Evolutionary conservation across 2,329 filamentous ascomycete species (phyloP).

Genomic region (Xylariales sp.): DNA sequence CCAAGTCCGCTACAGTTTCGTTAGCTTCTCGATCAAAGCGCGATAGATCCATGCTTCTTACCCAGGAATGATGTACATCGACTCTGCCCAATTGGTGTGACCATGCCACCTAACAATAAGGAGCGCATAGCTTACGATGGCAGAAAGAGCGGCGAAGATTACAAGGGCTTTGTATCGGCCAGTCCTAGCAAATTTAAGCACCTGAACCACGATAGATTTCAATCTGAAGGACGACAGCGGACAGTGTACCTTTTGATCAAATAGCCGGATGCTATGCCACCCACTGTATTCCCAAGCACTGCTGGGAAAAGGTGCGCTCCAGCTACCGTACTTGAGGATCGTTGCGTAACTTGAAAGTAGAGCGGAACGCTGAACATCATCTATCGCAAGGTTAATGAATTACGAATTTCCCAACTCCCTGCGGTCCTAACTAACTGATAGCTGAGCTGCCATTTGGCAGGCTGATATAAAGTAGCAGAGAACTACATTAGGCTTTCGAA

Average conservation of each 20-base stretch:
- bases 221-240: slow-evolving; percentile 15
- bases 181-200: slow-evolving; percentile 33
- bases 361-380: slow-evolving; percentile 63
- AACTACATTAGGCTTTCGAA: slow-evolving; percentile 47
- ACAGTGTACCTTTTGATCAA: slow-evolving; percentile 54
- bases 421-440: slow-evolving; percentile 27
- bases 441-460: slow-evolving; percentile 53
- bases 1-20: slow-evolving; percentile 40
- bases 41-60: not conserved
- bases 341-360: slow-evolving; percentile 63
- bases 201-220: not conserved
- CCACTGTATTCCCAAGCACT: slow-evolving; percentile 61
- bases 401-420: not conserved
- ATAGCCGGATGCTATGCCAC: slow-evolving; percentile 58
- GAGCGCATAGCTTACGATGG: slow-evolving; percentile 45
- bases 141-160: slow-evolving; percentile 43
- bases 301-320: slow-evolving; percentile 61
- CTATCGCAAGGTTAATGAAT: slow-evolving; percentile 19
- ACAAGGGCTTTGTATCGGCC: slow-evolving; percentile 55
- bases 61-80: slow-evolving; percentile 28
- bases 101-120: slow-evolving; percentile 57
- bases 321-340: slow-evolving; percentile 52
- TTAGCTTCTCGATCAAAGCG: not conserved
- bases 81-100: slow-evolving; percentile 49
- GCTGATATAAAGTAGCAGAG: slow-evolving; percentile 47